Conservation (phyloP, 1,139 yeast genomes). For the Sugiyamaella sp. region DNA sequence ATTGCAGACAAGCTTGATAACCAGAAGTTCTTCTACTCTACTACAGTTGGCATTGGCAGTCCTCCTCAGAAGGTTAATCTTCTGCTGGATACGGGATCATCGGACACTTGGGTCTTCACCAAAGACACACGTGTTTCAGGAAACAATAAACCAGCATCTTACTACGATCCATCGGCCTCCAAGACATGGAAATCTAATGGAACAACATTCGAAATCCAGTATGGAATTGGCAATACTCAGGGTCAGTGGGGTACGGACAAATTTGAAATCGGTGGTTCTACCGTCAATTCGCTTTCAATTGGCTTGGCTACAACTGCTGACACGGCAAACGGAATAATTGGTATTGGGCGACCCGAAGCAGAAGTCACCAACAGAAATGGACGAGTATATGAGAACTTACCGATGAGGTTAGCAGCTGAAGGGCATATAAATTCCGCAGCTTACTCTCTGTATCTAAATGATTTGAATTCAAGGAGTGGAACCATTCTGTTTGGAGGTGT, state of each 20-base stretch:
- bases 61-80: slow-evolving; percentile 36
- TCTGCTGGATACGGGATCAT: slow-evolving; percentile 66
- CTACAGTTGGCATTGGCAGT: slow-evolving; percentile 37
- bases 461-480: slow-evolving; percentile 41
- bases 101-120: slow-evolving; percentile 64
- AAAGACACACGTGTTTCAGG: slow-evolving; percentile 34
- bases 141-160: slow-evolving; percentile 39
- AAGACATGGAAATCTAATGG: slow-evolving; percentile 31
- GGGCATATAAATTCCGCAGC: slow-evolving; percentile 53
- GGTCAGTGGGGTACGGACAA: slow-evolving; percentile 57
- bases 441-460: slow-evolving; percentile 46
- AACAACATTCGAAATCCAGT: slow-evolving; percentile 32
- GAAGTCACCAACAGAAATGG: slow-evolving; percentile 33
- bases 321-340: slow-evolving; percentile 54
- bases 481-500: slow-evolving; percentile 54
- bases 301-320: slow-evolving; percentile 53
- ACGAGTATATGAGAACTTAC: slow-evolving; percentile 32
- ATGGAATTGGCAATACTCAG: slow-evolving; percentile 36
- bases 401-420: slow-evolving; percentile 48
- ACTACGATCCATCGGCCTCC: slow-evolving; percentile 39
- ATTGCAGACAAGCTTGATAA: slow-evolving; percentile 39
- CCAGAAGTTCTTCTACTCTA: slow-evolving; percentile 43
- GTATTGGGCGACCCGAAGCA: slow-evolving; percentile 54
- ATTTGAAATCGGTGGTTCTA: slow-evolving; percentile 47
- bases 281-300: slow-evolving; percentile 48